phyloP scores from a whole-genome alignment of 2,329 filamentous ascomycete genomes.

The Monilinia vaccinii-corymbosi region DNA sequence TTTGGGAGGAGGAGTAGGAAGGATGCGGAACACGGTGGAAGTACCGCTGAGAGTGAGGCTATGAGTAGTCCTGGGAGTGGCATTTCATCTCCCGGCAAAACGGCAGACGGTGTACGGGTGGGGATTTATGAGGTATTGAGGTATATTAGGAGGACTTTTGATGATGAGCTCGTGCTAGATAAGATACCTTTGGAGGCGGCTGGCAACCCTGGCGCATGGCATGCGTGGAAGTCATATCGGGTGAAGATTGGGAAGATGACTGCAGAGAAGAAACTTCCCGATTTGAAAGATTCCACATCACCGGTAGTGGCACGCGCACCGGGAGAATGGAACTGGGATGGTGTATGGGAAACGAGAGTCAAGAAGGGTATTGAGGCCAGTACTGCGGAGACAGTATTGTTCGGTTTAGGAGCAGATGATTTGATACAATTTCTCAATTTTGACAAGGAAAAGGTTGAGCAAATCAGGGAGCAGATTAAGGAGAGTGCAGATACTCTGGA shows the following conservation, averaged over 20 bases:
- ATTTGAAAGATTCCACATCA: not conserved
- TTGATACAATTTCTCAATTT: constrained; percentile 61
- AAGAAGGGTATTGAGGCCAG: constrained; percentile 69
- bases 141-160: constrained; percentile 78
- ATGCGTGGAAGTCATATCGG: constrained; percentile 77
- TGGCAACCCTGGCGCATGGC: constrained; percentile 86
- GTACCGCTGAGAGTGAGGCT: constrained; percentile 16
- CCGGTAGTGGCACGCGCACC: constrained; percentile 40
- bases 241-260: constrained; percentile 33
- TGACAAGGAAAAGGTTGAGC: constrained; percentile 49
- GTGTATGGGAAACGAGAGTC: constrained; percentile 89
- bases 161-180: constrained; percentile 68
- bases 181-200: constrained; percentile 70
- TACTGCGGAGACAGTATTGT: constrained; percentile 70
- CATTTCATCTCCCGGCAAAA: constrained; percentile 4
- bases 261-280: constrained; percentile 12
- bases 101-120: constrained; percentile 9
- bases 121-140: constrained; percentile 61
- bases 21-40: constrained; percentile 12
- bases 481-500: constrained; percentile 36
- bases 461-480: constrained; percentile 48
- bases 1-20: constrained; percentile 49
- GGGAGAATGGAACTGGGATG: constrained; percentile 95
- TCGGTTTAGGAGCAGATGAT: constrained; percentile 61
- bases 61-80: constrained; percentile 5